Evolutionary conservation across 768 basidiomycete genomes (phyloP).

Genomic region (Tremella fuciformis): DNA sequence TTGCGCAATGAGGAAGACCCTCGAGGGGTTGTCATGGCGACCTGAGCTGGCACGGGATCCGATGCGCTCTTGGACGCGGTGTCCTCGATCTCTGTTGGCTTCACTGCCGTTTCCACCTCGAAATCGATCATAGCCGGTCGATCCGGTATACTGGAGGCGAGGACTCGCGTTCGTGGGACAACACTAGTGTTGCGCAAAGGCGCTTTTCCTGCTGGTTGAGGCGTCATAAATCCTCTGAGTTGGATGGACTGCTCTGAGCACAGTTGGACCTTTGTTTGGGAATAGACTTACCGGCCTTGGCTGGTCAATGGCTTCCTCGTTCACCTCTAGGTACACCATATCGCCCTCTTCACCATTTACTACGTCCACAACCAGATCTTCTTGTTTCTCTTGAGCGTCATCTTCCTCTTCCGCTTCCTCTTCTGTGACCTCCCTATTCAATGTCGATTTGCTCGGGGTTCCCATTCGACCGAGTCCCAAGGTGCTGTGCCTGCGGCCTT

Average conservation of each 20-base stretch:
- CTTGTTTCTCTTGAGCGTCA: conserved; percentile 18
- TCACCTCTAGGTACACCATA: conserved; percentile 38
- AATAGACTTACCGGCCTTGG: conserved; percentile 6
- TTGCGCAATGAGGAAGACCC: conserved; percentile 41
- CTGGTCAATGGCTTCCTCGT: conserved; percentile 21
- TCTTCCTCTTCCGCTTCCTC: conserved; percentile 20
- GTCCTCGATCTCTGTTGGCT: too few species aligned
- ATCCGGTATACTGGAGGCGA: not conserved
- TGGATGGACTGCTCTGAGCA: conserved; percentile 19
- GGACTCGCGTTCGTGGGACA: conserved; percentile 23
- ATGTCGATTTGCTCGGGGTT: conserved; percentile 13
- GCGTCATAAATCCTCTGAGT: conserved; percentile 28
- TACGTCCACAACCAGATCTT: conserved; percentile 25
- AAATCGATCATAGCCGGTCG: conserved; percentile 17
- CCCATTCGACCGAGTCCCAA: conserved; percentile 20
- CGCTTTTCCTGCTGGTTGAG: conserved; percentile 24
- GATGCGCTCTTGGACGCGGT: not conserved
- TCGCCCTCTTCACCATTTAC: conserved; percentile 42
- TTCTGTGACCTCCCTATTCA: conserved; percentile 11
- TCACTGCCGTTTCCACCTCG: too few species aligned
- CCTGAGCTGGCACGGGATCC: conserved; percentile 23
- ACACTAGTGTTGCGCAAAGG: conserved; percentile 33
- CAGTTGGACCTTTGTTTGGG: not conserved
- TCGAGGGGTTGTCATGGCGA: conserved; percentile 32
- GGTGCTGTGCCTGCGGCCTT: conserved; percentile 29